These are phyloP conservation scores for Eustoma russellianum DNA, from an alignment of 257 asterid species.

Conservation along the genomic window DNA sequence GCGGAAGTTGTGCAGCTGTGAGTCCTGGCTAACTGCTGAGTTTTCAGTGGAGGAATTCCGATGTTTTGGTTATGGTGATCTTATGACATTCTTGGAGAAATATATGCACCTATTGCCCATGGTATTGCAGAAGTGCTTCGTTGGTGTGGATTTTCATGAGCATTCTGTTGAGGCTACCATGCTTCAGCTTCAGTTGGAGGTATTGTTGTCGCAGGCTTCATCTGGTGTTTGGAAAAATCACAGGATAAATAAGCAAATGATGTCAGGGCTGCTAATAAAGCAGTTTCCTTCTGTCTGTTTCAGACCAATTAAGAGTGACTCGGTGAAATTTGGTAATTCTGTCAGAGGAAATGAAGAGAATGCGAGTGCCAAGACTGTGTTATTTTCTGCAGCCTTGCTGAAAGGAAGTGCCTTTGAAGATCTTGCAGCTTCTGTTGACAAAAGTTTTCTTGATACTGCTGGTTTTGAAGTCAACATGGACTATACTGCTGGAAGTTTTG, in stretches of 20 bases:
- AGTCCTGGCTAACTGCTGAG: constrained; percentile 54
- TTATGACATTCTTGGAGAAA: constrained; percentile 58
- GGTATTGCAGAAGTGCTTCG: constrained; percentile 38
- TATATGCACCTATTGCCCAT: constrained; percentile 43
- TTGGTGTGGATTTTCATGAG: constrained; percentile 30
- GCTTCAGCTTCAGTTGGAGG: constrained; percentile 60
- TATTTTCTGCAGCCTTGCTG: constrained; percentile 72
- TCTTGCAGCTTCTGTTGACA: constrained; percentile 24
- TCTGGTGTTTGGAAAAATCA: constrained; percentile 36
- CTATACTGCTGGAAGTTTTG: constrained; percentile 26
- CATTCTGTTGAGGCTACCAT: constrained; percentile 53
- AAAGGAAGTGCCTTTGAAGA: constrained; percentile 21
- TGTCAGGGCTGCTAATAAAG: constrained; percentile 51
- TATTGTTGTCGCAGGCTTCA: constrained; percentile 64
- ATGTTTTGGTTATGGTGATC: constrained; percentile 74
- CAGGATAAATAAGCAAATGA: constrained; percentile 26
- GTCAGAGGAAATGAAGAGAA: constrained; percentile 29
- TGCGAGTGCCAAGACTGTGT: constrained; percentile 31
- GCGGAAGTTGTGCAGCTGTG: constrained; percentile 59
- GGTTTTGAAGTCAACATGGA: constrained; percentile 16
- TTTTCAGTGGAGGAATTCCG: constrained; percentile 48
- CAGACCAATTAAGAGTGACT: constrained; percentile 35
- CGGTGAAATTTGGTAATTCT: constrained; percentile 22
- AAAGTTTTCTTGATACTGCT: constrained; percentile 18
- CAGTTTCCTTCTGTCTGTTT: constrained; percentile 81